Evolutionary conservation across 108 stramenopile genomes (phyloP), one percentile per base, ranked within the genome.

Genomic region (Skeletonema marinoi): DNA sequence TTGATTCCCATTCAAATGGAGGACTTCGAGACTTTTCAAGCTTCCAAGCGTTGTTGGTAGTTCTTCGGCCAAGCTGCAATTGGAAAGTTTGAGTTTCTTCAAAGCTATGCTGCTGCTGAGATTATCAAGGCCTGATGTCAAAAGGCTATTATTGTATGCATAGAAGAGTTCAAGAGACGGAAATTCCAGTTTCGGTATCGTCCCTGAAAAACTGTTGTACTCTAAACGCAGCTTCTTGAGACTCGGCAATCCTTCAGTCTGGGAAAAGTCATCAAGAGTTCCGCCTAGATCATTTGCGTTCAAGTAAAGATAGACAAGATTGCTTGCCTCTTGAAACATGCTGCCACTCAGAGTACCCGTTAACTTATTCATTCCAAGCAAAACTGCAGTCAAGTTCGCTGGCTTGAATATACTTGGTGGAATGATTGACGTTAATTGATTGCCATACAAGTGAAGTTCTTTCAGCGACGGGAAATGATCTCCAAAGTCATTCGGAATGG

Each of bases 221-320:
- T 71, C 78, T 12, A 71, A 38, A 12, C 78, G 60, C 32, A 78
- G 38, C 48, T 71, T 78, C 29, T 38, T 66, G 14, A 78, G 56
- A 58, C 56, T 59, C n/a, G 8, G 17, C n/a, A 68, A 19, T 17
- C 56, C 58, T 60, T 41, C 42, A 16, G 59, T n/a, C 33, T 19
- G 33, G 19, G 68, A 50, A 66, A 92, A 79, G 39, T 58, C 29
- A 11, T 83, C 88, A n/a, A 92, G 70, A 14, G 65, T 82, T 19
- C 91, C 91, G 25, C 73, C 84, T 3, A 92, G 44, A 8, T 65
- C 41, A 56, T 89, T 92, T 17, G 60, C 70, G 41, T 87, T 77
- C 29, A 90, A 46, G 58, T 84, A 90, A 29, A 92, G 67, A 75
- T 90, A 85, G 29, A 66, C 71, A 25, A 92, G 64, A n/a, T 67